These are phyloP conservation scores for Neurospora sp. DNA, from an alignment of 495 filamentous ascomycete species.

Conservation along the genomic window DNA sequence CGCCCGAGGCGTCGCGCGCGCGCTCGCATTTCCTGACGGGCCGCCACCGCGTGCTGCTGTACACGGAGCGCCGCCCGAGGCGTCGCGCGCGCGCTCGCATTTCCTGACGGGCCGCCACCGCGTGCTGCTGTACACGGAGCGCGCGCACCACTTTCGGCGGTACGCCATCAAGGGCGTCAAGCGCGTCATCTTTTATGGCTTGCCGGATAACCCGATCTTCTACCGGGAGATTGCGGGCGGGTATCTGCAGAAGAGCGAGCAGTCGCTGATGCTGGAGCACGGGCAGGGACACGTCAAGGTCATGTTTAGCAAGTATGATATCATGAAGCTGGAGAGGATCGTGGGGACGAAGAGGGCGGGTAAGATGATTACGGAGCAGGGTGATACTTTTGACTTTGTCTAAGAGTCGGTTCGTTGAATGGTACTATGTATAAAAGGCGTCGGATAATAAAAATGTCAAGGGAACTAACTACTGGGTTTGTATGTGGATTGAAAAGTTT, in stretches of 20 bases:
- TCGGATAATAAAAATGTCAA: neutral
- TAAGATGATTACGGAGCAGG: conserved; percentile 61
- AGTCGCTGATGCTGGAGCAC: conserved; percentile 38
- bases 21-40: too few species aligned
- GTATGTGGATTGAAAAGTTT: neutral
- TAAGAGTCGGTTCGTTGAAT: conserved; percentile 2
- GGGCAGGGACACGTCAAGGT: conserved; percentile 51
- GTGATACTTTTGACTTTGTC: conserved; percentile 84
- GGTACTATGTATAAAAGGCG: neutral
- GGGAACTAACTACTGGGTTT: neutral
- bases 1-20: too few species aligned
- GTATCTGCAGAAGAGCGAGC: conserved; percentile 48
- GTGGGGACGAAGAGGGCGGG: conserved; percentile 71
- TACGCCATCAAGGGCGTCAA: conserved; percentile 71
- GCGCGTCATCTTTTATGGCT: conserved; percentile 70
- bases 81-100: conserved; percentile 74
- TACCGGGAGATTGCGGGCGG: conserved; percentile 80
- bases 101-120: conserved; percentile 75
- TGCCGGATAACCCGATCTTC: conserved; percentile 83
- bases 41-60: too few species aligned
- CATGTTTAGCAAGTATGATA: conserved; percentile 83
- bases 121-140: conserved; percentile 81
- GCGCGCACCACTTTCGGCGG: conserved; percentile 87
- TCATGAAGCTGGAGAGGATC: conserved; percentile 76
- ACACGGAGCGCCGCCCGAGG: too few species aligned